A percentile compares a stretch with the other conserved stretches of the same genome.
Conservation (phyloP, 306 rosid species). For the Senna siamea region DNA sequence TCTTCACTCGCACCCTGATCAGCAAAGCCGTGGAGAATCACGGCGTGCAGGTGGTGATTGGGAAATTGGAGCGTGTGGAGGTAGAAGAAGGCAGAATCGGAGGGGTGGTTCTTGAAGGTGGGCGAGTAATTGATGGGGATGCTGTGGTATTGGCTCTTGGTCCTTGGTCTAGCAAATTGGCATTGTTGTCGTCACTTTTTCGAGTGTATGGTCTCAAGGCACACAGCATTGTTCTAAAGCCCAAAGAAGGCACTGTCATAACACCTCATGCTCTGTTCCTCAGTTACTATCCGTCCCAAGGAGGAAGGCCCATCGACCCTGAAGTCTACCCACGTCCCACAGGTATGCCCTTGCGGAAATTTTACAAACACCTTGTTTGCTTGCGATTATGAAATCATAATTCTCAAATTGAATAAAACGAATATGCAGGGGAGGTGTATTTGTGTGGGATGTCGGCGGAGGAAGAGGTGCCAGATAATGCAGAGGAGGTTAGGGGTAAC, state of each 20-base stretch:
- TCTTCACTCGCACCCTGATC: slow-evolving; percentile 63
- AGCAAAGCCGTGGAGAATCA: slow-evolving; percentile 63
- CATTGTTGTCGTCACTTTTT: slow-evolving; percentile 54
- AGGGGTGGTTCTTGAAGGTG: slow-evolving; percentile 67
- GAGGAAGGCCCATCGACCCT: slow-evolving; percentile 67
- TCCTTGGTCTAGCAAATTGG: slow-evolving; percentile 82
- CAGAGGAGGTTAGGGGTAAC: slow-evolving; percentile 60
- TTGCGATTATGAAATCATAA: too few relatives aligned
- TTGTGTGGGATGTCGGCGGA: slow-evolving; percentile 78
- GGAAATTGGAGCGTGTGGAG: slow-evolving; percentile 65
- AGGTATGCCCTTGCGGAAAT: slow-evolving; percentile 42
- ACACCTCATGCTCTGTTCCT: slow-evolving; percentile 84
- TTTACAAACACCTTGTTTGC: not conserved
- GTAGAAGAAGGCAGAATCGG: slow-evolving; percentile 51
- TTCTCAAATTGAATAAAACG: slow-evolving; percentile 6
- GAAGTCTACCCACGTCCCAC: slow-evolving; percentile 96
- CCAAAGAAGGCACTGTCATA: slow-evolving; percentile 55
- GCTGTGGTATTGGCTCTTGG: slow-evolving; percentile 82
- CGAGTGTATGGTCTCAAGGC: slow-evolving; percentile 77
- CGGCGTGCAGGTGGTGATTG: slow-evolving; percentile 68
- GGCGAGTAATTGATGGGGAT: slow-evolving; percentile 61
- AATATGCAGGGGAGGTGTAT: slow-evolving; percentile 84
- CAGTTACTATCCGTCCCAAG: slow-evolving; percentile 46
- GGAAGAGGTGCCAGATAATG: slow-evolving; percentile 79
- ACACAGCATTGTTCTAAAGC: slow-evolving; percentile 80